These are phyloP conservation scores for Haberlea rhodopensis DNA, from an alignment of 257 asterid species.

Conservation along the genomic window DNA sequence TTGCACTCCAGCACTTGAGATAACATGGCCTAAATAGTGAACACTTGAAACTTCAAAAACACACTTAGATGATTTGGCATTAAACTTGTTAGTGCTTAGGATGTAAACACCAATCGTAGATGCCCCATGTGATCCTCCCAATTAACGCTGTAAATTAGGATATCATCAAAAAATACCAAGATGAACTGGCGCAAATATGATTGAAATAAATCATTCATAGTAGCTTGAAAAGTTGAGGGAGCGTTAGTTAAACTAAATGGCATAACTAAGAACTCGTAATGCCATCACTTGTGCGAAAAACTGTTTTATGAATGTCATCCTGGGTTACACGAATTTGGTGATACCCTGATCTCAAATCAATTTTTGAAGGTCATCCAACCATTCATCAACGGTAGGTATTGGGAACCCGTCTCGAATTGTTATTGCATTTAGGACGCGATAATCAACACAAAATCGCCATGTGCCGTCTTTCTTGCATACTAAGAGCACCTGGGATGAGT, in stretches of 20 bases:
- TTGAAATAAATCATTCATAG: background rate
- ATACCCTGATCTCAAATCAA: background rate
- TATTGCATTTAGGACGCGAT: background rate
- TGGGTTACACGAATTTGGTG: background rate
- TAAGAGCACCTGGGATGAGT: background rate
- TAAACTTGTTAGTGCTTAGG: background rate
- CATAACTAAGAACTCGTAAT: conserved; percentile 12
- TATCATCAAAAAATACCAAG: background rate
- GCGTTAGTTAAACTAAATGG: background rate
- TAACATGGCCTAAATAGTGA: background rate
- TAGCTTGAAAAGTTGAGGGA: background rate
- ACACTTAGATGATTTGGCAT: background rate
- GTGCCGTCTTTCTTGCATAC: background rate
- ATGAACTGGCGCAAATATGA: background rate
- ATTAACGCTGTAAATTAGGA: background rate
- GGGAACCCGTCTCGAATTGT: background rate
- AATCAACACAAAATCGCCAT: conserved; percentile 13
- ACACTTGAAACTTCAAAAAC: background rate
- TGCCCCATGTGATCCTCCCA: background rate
- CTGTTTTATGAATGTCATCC: background rate
- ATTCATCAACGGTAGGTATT: background rate
- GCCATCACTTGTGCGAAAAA: conserved; percentile 9
- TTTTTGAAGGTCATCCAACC: background rate
- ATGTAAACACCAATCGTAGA: background rate
- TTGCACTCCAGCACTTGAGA: background rate